phyloP scores from a whole-genome alignment of 371 early-diverging fungal species.

The Mortierella sp. region DNA sequence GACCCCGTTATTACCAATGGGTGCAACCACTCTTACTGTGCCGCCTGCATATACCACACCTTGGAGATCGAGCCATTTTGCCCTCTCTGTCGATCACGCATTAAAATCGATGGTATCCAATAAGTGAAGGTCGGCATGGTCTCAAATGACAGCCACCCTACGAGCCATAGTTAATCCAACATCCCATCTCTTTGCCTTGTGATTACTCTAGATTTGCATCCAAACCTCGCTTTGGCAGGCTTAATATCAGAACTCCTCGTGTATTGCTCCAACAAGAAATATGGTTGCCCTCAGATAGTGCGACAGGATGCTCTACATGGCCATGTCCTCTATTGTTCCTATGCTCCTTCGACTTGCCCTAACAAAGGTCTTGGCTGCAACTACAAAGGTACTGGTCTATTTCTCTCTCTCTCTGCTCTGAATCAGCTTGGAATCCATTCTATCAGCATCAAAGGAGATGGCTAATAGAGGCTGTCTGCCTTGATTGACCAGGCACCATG shows the following conservation, averaged over 20 bases:
- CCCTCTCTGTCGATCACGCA: constrained; percentile 64
- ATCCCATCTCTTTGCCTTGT: neutral
- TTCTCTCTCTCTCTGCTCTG: neutral
- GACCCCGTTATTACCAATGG: constrained; percentile 68
- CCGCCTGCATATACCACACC: constrained; percentile 59
- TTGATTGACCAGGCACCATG: constrained; percentile 47
- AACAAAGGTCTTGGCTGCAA: constrained; percentile 60
- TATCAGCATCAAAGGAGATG: no score
- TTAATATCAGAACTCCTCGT: constrained; percentile 66
- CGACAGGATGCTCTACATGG: constrained; percentile 58
- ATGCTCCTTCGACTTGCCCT: constrained; percentile 55
- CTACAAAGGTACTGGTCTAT: constrained; percentile 59
- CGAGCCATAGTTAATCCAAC: neutral
- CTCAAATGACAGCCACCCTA: no score
- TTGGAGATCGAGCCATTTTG: constrained; percentile 66
- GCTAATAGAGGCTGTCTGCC: constrained; percentile 9
- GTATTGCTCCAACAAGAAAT: constrained; percentile 60
- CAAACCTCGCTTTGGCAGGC: constrained; percentile 66
- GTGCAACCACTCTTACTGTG: constrained; percentile 73
- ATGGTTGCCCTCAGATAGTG: constrained; percentile 61
- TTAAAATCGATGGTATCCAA: constrained; percentile 56
- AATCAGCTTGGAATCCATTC: constrained; percentile 10
- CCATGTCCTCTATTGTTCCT: constrained; percentile 61
- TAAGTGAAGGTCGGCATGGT: no score
- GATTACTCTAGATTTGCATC: constrained; percentile 59